Evolutionary conservation across 768 basidiomycete genomes (phyloP).

Genomic region (Lentinula edodes): DNA sequence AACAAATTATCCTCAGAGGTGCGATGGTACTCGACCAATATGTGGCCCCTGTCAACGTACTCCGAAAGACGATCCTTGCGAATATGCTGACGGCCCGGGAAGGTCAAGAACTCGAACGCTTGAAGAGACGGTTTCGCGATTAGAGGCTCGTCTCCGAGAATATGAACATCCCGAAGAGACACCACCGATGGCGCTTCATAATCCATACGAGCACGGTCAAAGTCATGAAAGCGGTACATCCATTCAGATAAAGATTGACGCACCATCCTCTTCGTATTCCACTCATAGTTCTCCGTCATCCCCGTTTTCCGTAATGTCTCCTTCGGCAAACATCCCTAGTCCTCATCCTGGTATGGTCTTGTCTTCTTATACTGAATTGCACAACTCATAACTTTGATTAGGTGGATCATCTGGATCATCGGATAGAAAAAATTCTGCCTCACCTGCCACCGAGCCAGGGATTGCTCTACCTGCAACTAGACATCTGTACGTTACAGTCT

Average conservation of each 20-base stretch:
- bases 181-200: constrained; percentile 43
- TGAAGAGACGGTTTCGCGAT: constrained; percentile 51
- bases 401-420: constrained; percentile 17
- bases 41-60: constrained; percentile 60
- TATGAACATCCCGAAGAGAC: constrained; percentile 48
- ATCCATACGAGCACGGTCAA: constrained; percentile 35
- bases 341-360: constrained; percentile 36
- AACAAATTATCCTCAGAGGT: constrained; percentile 37
- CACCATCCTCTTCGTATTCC: not conserved
- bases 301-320: constrained; percentile 5
- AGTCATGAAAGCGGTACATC: constrained; percentile 13
- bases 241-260: constrained; percentile 5
- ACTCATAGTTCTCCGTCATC: not conserved
- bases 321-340: constrained; percentile 29
- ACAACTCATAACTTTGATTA: constrained; percentile 18
- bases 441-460: constrained; percentile 19
- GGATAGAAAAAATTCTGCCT: constrained; percentile 34
- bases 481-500: not conserved
- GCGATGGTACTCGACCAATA: constrained; percentile 58
- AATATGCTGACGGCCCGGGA: constrained; percentile 61
- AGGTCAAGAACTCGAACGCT: constrained; percentile 55
- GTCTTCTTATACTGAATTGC: not conserved
- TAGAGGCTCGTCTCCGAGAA: constrained; percentile 53
- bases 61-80: constrained; percentile 62
- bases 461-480: constrained; percentile 2